Evolutionary conservation across 306 rosid species (phyloP).

Genomic region (Begonia fuchsioides): DNA sequence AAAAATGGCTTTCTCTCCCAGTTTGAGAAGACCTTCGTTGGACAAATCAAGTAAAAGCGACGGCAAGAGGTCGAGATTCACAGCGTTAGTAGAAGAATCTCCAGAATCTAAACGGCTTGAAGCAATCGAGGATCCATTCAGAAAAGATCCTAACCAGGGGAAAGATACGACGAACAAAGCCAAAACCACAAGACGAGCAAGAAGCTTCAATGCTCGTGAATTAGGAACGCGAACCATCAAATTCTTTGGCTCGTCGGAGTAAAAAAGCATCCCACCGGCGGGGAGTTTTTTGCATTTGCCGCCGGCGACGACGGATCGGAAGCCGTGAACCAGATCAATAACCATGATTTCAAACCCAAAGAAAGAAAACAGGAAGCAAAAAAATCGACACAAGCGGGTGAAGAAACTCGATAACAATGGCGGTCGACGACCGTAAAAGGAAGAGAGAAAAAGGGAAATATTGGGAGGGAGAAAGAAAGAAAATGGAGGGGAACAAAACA

Average conservation of each 20-base stretch:
- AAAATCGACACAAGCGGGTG: background rate
- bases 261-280: conserved; percentile 1
- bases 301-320: conserved; percentile 7
- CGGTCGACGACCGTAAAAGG: background rate
- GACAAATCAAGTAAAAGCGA: conserved; percentile 27
- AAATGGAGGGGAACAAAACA: background rate
- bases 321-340: conserved; percentile 13
- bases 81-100: background rate
- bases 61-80: conserved; percentile 9
- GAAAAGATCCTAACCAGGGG: conserved; percentile 10
- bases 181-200: conserved; percentile 12
- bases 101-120: conserved; percentile 1
- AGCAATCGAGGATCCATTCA: conserved; percentile 2
- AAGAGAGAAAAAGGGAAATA: conserved; percentile 3
- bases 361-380: background rate
- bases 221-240: conserved; percentile 19
- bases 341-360: conserved; percentile 19
- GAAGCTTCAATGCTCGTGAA: conserved; percentile 15
- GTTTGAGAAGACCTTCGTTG: conserved; percentile 32
- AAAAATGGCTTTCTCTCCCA: conserved; percentile 11
- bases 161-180: conserved; percentile 18
- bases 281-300: conserved; percentile 8
- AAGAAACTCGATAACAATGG: background rate
- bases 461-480: background rate
- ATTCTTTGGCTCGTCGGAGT: background rate